Percentiles rank a stretch among this genome's conserved stretches.
These are phyloP conservation scores for Penicillium lagena DNA, from an alignment of 495 filamentous ascomycete species.

Conservation along the genomic window DNA sequence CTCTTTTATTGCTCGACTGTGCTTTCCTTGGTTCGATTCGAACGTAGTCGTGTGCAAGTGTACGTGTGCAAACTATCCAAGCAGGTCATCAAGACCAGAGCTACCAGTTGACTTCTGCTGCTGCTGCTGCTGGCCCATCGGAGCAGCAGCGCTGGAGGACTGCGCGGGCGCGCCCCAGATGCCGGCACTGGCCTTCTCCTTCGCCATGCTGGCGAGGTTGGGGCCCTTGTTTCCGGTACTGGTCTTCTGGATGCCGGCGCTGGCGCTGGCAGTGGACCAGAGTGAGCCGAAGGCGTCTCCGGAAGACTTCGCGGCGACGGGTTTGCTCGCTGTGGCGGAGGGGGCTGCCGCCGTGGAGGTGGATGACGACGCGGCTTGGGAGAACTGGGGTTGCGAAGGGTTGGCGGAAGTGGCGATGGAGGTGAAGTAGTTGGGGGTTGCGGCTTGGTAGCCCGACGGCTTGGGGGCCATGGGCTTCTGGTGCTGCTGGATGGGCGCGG, in stretches of 20 bases:
- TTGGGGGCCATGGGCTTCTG: conserved; percentile 29
- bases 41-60: no score
- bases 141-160: conserved; percentile 18
- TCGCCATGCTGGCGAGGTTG: conserved; percentile 84
- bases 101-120: conserved; percentile 38
- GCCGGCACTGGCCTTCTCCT: conserved; percentile 88
- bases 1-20: no score
- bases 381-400: conserved; percentile 18
- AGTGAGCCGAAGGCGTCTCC: conserved; percentile 85
- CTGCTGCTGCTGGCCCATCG: conserved; percentile 19
- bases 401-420: conserved; percentile 49
- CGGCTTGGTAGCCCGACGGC: conserved; percentile 66
- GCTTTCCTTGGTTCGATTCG: no score
- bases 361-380: conserved; percentile 25
- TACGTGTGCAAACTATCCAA: conserved; percentile 39
- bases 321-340: conserved; percentile 27
- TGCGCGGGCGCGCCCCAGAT: conserved; percentile 74
- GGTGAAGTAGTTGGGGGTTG: conserved; percentile 90
- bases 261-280: conserved; percentile 73
- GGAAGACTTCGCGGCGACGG: conserved; percentile 46
- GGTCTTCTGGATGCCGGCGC: conserved; percentile 71
- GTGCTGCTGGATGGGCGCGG: conserved; percentile 38
- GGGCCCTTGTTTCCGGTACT: conserved; percentile 60
- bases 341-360: conserved; percentile 32
- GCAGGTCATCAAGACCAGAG: conserved; percentile 54